A percentile compares a stretch with the other conserved stretches of the same genome.
Conservation (phyloP, 140 eudicot species). For the Bidens hawaiensis region DNA sequence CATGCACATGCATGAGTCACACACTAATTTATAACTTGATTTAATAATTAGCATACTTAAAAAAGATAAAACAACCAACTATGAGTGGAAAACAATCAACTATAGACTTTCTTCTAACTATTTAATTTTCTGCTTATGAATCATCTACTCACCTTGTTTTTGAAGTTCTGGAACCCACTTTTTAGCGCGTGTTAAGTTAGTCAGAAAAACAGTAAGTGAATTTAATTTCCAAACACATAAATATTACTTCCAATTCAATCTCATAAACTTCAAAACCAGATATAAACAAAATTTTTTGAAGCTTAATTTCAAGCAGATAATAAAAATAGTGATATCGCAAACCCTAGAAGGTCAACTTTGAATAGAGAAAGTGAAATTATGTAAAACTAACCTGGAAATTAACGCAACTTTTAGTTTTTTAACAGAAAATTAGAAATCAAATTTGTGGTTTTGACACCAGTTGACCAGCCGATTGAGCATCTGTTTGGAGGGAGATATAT, state of each 20-base stretch:
- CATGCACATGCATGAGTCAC: constrained; percentile 47
- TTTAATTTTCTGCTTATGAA: background rate
- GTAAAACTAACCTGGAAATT: constrained; percentile 62
- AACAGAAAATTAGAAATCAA: too few relatives aligned
- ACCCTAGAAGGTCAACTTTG: constrained; percentile 20
- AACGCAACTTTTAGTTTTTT: too few relatives aligned
- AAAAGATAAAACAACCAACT: too few relatives aligned
- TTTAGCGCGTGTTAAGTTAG: constrained; percentile 63
- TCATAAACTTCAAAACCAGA: background rate
- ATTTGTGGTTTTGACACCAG: too few relatives aligned
- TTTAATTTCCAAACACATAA: background rate
- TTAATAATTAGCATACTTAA: background rate
- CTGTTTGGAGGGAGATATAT: too few relatives aligned
- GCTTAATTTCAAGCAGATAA: background rate
- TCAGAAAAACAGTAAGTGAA: constrained; percentile 7
- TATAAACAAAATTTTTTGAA: background rate
- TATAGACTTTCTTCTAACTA: too few relatives aligned
- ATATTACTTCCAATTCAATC: background rate
- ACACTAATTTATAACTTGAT: background rate
- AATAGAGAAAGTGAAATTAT: background rate
- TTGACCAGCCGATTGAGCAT: too few relatives aligned
- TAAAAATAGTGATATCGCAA: constrained; percentile 58
- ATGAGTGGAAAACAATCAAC: too few relatives aligned
- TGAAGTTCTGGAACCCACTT: too few relatives aligned
- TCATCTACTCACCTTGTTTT: constrained; percentile 65